Conservation (phyloP, 225 moss, liverwort and hornwort genomes). For the Ulota crispa region DNA sequence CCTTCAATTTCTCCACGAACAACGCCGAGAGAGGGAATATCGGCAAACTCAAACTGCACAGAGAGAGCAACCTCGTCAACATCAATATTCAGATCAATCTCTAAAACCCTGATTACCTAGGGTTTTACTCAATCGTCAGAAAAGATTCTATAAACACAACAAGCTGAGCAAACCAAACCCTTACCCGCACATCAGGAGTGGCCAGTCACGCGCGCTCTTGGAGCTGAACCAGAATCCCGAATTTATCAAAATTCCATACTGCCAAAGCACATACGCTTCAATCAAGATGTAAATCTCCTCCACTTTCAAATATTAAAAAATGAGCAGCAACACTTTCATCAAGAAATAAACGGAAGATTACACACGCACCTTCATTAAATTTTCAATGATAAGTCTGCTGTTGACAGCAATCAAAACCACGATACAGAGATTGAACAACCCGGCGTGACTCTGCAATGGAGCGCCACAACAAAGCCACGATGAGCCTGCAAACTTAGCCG, state of each 20-base stretch:
- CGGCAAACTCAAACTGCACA: conserved; percentile 74
- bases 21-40: conserved; percentile 72
- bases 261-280: conserved; percentile 21
- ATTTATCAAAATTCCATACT: conserved; percentile 89
- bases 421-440: conserved; percentile 84
- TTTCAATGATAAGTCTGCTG: conserved; percentile 83
- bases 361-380: conserved; percentile 83
- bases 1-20: conserved; percentile 72
- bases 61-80: background rate
- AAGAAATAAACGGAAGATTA: background rate
- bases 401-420: conserved; percentile 86
- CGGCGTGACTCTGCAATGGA: conserved; percentile 83
- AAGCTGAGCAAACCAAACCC: conserved; percentile 2
- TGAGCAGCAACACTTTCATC: background rate
- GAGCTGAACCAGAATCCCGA: conserved; percentile 96
- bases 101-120: conserved; percentile 1
- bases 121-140: background rate
- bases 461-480: background rate
- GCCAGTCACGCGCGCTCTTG: conserved; percentile 87
- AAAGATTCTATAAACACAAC: background rate
- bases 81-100: background rate
- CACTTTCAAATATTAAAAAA: background rate
- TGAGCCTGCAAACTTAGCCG: background rate
- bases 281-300: conserved; percentile 4
- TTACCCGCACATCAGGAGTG: conserved; percentile 93